phyloP scores from a whole-genome alignment of 768 basidiomycete genomes.

The Asterophora parasitica region DNA sequence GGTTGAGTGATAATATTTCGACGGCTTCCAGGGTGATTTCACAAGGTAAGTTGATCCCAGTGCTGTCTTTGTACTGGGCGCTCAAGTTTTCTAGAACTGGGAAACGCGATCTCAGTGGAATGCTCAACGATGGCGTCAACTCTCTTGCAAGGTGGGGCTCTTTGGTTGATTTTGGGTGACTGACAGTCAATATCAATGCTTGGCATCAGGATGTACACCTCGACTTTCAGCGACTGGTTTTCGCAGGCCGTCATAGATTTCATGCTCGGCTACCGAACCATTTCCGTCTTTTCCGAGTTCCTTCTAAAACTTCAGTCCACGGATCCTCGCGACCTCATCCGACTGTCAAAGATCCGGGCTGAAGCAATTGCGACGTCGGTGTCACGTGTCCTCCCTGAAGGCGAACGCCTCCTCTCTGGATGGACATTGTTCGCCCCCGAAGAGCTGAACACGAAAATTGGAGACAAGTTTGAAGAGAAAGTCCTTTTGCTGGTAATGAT shows the following conservation, averaged over 20 bases:
- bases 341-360: slow-evolving; percentile 82
- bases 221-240: slow-evolving; percentile 95
- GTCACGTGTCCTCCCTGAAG: slow-evolving; percentile 68
- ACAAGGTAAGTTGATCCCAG: slow-evolving; percentile 53
- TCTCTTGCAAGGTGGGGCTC: slow-evolving; percentile 67
- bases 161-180: neutral
- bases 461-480: slow-evolving; percentile 92
- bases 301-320: slow-evolving; percentile 80
- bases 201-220: slow-evolving; percentile 69
- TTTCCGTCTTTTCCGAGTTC: slow-evolving; percentile 92
- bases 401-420: slow-evolving; percentile 72
- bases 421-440: slow-evolving; percentile 93
- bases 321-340: slow-evolving; percentile 88
- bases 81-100: slow-evolving; percentile 61
- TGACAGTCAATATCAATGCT: neutral
- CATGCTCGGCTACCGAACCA: slow-evolving; percentile 81
- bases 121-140: slow-evolving; percentile 95
- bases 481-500: slow-evolving; percentile 77
- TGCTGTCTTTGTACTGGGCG: neutral
- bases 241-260: slow-evolving; percentile 94
- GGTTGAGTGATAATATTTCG: neutral
- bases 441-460: slow-evolving; percentile 62
- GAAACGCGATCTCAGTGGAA: slow-evolving; percentile 87
- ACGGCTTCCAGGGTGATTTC: slow-evolving; percentile 64
- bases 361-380: slow-evolving; percentile 92